Percentiles rank a stretch among this genome's conserved stretches.
Evolutionary conservation across 2,329 filamentous ascomycete species (phyloP).

Genomic region (Hymenoscyphus fraxineus): DNA sequence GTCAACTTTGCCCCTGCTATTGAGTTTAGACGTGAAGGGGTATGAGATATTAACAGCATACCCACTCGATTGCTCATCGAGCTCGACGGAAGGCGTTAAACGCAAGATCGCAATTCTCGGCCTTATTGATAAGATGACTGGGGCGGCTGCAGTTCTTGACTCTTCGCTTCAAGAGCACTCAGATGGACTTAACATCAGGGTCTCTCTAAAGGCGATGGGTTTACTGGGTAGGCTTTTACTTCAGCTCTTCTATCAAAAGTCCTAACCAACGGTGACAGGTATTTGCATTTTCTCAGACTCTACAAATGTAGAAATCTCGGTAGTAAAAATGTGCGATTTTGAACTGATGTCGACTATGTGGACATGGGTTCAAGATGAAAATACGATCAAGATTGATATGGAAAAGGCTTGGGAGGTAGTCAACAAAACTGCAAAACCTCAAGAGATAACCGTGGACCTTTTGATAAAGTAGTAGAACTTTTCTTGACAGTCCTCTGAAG

Average conservation of each 20-base stretch:
- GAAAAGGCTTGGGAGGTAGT: background rate
- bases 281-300: background rate
- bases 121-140: conserved; percentile 13
- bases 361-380: background rate
- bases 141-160: conserved; percentile 10
- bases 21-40: conserved; percentile 6
- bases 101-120: conserved; percentile 12
- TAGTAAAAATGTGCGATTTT: background rate
- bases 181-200: background rate
- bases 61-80: conserved; percentile 2
- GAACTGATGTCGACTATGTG: background rate
- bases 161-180: background rate
- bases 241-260: background rate
- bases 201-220: conserved; percentile 2
- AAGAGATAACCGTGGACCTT: background rate
- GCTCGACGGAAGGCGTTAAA: background rate
- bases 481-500: no score
- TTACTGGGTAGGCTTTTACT: background rate
- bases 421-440: background rate
- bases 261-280: background rate
- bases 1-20: background rate
- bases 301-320: background rate
- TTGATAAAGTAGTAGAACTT: background rate
- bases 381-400: background rate
- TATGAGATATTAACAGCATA: conserved; percentile 17